phyloP scores from a whole-genome alignment of 768 basidiomycete genomes.

The Boletus coccyginus region DNA sequence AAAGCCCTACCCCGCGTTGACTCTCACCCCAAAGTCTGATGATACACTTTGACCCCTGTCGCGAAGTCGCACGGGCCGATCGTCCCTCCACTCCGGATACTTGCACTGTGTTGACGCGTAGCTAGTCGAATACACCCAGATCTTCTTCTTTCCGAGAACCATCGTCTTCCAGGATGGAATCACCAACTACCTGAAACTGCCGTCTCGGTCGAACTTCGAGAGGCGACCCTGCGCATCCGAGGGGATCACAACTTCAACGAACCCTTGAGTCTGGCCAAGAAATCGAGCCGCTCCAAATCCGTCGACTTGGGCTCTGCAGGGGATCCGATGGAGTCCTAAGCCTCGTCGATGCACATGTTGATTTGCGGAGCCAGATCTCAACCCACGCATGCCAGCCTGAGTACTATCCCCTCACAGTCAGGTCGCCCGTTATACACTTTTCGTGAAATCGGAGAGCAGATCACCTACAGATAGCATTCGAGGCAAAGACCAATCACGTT shows the following conservation, averaged over 20 bases:
- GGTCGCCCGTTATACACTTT: conserved; percentile 4
- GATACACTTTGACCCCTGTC: background rate
- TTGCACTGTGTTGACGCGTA: background rate
- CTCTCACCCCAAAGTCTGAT: background rate
- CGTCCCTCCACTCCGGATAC: background rate
- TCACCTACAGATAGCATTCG: conserved; percentile 9
- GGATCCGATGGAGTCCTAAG: conserved; percentile 9
- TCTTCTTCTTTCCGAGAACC: background rate
- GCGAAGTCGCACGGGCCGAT: conserved; percentile 7
- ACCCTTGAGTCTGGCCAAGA: background rate
- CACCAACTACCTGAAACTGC: background rate
- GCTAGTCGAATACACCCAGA: too few relatives aligned
- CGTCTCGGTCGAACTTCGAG: background rate
- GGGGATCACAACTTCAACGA: conserved; percentile 3
- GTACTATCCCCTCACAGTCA: background rate
- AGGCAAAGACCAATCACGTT: background rate
- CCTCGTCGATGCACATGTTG: conserved; percentile 3
- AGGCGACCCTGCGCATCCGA: conserved; percentile 14
- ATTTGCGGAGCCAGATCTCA: conserved; percentile 12
- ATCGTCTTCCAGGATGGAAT: conserved; percentile 1
- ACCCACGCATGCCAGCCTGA: background rate
- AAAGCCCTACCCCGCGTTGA: background rate
- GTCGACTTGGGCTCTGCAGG: conserved; percentile 9
- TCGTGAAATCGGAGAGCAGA: conserved; percentile 3
- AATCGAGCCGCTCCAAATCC: background rate